Evolutionary conservation across 2,329 filamentous ascomycete species (phyloP).

Genomic region (Talaromyces rugulosus): DNA sequence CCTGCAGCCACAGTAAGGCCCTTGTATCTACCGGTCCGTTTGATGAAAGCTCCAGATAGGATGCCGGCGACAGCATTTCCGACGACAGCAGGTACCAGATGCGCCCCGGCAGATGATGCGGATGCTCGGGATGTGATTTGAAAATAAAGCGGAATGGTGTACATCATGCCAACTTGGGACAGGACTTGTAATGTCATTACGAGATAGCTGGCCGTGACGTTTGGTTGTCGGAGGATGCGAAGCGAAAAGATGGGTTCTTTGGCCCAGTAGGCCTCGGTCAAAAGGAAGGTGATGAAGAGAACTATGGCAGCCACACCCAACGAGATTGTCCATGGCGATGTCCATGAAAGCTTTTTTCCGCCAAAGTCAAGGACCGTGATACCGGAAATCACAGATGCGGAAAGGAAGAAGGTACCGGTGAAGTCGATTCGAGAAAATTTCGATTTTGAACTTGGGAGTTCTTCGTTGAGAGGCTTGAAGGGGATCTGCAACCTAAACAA

Average conservation of each 20-base stretch:
- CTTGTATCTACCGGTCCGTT: constrained; percentile 58
- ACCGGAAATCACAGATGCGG: constrained; percentile 38
- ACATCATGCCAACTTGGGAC: constrained; percentile 62
- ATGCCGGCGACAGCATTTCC: constrained; percentile 64
- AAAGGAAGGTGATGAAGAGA: constrained; percentile 20
- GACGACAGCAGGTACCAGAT: constrained; percentile 63
- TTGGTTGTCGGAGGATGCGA: constrained; percentile 27
- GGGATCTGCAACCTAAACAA: constrained; percentile 35
- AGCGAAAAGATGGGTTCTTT: constrained; percentile 34
- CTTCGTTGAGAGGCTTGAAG: constrained; percentile 1
- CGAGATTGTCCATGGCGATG: constrained; percentile 19
- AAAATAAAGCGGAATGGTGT: constrained; percentile 65
- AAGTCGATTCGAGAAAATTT: constrained; percentile 57
- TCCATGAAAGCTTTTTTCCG: constrained; percentile 38
- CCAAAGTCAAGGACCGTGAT: constrained; percentile 49
- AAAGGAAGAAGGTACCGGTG: constrained; percentile 48
- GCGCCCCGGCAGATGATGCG: constrained; percentile 55
- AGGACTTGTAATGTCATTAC: constrained; percentile 52
- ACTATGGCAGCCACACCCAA: constrained; percentile 15
- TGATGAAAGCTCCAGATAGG: constrained; percentile 55
- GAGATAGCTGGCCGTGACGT: constrained; percentile 26
- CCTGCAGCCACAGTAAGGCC: constrained; percentile 49
- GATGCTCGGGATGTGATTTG: constrained; percentile 57
- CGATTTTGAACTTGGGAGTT: constrained; percentile 8
- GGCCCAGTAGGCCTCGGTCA: constrained; percentile 29